A percentile compares a stretch with the other conserved stretches of the same genome.
phyloP scores from a whole-genome alignment of 2,329 filamentous ascomycete species.

The Colletotrichum sp. region DNA sequence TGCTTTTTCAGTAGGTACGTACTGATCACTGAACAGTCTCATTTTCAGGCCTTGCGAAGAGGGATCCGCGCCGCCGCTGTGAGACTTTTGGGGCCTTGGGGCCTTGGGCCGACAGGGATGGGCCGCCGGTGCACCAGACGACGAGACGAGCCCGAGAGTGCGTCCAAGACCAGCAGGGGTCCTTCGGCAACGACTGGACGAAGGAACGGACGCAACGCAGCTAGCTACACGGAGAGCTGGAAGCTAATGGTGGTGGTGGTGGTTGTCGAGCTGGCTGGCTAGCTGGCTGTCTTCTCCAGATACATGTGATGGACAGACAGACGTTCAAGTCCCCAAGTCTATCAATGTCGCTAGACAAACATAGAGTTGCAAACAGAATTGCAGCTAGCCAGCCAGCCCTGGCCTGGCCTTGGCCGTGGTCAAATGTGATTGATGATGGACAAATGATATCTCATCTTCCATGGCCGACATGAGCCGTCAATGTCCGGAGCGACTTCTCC shows the following conservation, averaged over 20 bases:
- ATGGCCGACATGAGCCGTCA: neutral
- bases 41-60: neutral
- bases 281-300: neutral
- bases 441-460: neutral
- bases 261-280: neutral
- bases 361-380: neutral
- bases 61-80: neutral
- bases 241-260: neutral
- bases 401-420: neutral
- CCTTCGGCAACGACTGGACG: constrained; percentile 1
- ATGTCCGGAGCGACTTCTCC: neutral
- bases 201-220: neutral
- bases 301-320: neutral
- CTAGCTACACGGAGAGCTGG: neutral
- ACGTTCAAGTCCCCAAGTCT: neutral
- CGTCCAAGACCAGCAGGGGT: neutral
- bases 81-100: neutral
- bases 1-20: neutral
- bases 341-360: neutral
- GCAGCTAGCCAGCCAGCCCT: neutral
- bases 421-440: constrained; percentile 17
- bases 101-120: neutral
- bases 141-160: neutral
- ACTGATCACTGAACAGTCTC: neutral
- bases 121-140: neutral